phyloP scores from a whole-genome alignment of 139 green algal species.

The Coccomyxa sp. region DNA sequence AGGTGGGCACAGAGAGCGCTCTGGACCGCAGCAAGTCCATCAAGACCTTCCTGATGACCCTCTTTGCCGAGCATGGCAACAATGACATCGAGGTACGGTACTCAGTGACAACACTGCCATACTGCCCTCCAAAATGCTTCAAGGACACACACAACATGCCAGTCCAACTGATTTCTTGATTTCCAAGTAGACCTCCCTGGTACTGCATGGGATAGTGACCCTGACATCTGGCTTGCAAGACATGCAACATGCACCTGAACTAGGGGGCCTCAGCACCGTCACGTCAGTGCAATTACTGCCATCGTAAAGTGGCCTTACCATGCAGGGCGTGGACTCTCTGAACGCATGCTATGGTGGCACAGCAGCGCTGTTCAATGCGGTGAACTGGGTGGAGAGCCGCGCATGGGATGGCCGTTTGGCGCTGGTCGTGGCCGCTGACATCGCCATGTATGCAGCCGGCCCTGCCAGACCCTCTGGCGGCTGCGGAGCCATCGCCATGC shows the following conservation, averaged over 20 bases:
- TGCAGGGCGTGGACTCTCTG: slow-evolving; percentile 67
- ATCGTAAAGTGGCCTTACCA: too few relatives aligned
- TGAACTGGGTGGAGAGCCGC: slow-evolving; percentile 63
- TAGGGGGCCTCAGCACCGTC: too few relatives aligned
- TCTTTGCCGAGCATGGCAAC: slow-evolving; percentile 62
- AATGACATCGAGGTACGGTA: slow-evolving; percentile 56
- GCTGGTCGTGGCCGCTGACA: slow-evolving; percentile 76
- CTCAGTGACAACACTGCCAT: not conserved
- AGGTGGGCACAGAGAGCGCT: slow-evolving; percentile 73
- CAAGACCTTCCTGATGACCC: slow-evolving; percentile 71
- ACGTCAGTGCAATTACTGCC: too few relatives aligned
- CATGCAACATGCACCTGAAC: too few relatives aligned
- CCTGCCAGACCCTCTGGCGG: slow-evolving; percentile 63
- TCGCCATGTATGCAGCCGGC: slow-evolving; percentile 59
- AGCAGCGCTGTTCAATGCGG: slow-evolving; percentile 68
- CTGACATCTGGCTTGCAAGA: too few relatives aligned
- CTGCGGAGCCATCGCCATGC: slow-evolving; percentile 75
- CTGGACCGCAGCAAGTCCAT: slow-evolving; percentile 80
- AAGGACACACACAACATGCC: too few relatives aligned
- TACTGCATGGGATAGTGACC: too few relatives aligned
- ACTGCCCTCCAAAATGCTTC: not conserved
- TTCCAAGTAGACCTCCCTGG: too few relatives aligned
- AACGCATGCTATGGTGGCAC: slow-evolving; percentile 89
- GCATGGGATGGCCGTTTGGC: slow-evolving; percentile 79
- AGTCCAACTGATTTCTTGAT: too few relatives aligned